Conservation (phyloP, 2,329 filamentous ascomycete species). For the Rasamsonia emersonii region DNA sequence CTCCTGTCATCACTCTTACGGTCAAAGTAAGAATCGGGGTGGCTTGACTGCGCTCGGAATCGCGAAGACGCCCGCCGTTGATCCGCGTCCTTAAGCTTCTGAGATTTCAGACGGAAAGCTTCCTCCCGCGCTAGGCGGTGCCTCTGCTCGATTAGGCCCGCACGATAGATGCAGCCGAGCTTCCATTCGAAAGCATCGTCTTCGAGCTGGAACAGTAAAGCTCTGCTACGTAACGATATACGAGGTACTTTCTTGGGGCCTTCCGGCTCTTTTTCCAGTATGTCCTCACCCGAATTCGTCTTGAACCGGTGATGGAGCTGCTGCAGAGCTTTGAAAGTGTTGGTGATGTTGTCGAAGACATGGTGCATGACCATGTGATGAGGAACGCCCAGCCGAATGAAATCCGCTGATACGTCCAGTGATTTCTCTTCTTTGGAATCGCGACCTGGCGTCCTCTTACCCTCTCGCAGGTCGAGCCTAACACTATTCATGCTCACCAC, state of each 20-base stretch:
- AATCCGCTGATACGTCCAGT: slow-evolving; percentile 75
- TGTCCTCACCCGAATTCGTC: slow-evolving; percentile 79
- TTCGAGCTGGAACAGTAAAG: slow-evolving; percentile 83
- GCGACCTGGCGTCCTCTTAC: slow-evolving; percentile 58
- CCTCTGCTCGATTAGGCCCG: slow-evolving; percentile 79
- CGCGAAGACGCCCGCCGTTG: slow-evolving; percentile 44
- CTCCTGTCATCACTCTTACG: slow-evolving; percentile 29
- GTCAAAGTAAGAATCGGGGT: slow-evolving; percentile 34
- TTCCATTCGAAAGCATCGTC: slow-evolving; percentile 98
- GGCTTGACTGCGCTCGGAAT: slow-evolving; percentile 45
- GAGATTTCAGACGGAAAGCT: slow-evolving; percentile 78
- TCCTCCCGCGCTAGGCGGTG: slow-evolving; percentile 85
- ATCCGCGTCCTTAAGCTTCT: slow-evolving; percentile 66
- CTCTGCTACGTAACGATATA: slow-evolving; percentile 71
- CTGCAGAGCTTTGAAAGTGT: slow-evolving; percentile 74
- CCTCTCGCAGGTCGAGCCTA: slow-evolving; percentile 71
- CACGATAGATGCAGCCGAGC: slow-evolving; percentile 83
- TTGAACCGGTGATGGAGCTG: slow-evolving; percentile 91
- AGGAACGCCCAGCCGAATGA: slow-evolving; percentile 78
- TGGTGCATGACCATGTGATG: slow-evolving; percentile 84
- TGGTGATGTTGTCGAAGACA: slow-evolving; percentile 89
- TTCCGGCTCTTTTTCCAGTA: slow-evolving; percentile 76
- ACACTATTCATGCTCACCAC: slow-evolving; percentile 75
- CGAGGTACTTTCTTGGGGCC: slow-evolving; percentile 79
- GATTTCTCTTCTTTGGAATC: slow-evolving; percentile 64